Conservation (phyloP, 2,329 filamentous ascomycete genomes). For the Madurella mycetomatis region DNA sequence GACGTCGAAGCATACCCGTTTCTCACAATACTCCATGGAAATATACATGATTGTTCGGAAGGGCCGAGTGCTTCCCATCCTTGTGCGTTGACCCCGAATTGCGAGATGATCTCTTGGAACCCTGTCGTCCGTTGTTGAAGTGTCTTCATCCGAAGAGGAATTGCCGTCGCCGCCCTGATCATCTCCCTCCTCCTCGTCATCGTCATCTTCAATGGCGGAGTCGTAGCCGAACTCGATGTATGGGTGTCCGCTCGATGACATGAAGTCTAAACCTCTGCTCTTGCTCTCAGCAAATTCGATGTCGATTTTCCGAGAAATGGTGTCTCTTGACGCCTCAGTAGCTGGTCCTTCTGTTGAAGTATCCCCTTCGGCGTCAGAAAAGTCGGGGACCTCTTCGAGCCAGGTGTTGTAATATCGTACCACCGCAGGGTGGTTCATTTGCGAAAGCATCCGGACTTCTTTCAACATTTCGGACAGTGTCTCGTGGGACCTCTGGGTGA, state of each 20-base stretch:
- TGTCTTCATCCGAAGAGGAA: slow-evolving; percentile 35
- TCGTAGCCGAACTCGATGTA: slow-evolving; percentile 65
- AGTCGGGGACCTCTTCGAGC: slow-evolving; percentile 68
- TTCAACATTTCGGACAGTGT: slow-evolving; percentile 78
- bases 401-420: slow-evolving; percentile 95
- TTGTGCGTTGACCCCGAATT: slow-evolving; percentile 9
- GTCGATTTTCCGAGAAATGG: slow-evolving; percentile 37
- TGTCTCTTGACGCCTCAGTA: slow-evolving; percentile 35
- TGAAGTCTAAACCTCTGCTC: slow-evolving; percentile 76
- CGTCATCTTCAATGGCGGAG: slow-evolving; percentile 28
- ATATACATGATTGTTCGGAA: slow-evolving; percentile 82
- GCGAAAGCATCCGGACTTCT: slow-evolving; percentile 84
- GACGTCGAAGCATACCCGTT: slow-evolving; percentile 52
- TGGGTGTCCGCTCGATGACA: slow-evolving; percentile 76
- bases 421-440: slow-evolving; percentile 79
- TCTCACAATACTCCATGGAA: slow-evolving; percentile 98
- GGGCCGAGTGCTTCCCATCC: slow-evolving; percentile 35
- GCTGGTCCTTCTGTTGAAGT: slow-evolving; percentile 44
- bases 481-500: slow-evolving; percentile 73
- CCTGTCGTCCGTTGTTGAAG: slow-evolving; percentile 35
- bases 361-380: slow-evolving; percentile 53
- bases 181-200: slow-evolving; percentile 33
- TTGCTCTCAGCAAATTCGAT: slow-evolving; percentile 67
- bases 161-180: slow-evolving; percentile 43
- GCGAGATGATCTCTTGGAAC: slow-evolving; percentile 27